Percentiles rank a stretch among this genome's conserved stretches.
phyloP scores from a whole-genome alignment of 345 rosid species.

The Salix caprea region DNA sequence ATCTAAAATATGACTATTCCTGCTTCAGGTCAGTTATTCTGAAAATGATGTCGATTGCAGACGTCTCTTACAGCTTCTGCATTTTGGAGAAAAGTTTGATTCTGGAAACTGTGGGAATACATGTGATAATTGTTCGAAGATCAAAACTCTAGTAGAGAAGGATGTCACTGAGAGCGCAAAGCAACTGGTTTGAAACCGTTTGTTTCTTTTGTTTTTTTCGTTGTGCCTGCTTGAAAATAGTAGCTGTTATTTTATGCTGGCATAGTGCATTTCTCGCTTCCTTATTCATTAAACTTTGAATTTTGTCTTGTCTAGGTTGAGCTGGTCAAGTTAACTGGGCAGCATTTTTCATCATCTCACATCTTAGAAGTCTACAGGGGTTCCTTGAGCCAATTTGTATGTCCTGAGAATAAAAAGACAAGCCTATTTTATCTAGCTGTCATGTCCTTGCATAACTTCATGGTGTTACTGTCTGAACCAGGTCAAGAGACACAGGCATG shows the following conservation, averaged over 20 bases:
- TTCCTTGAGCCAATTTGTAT: conserved; percentile 76
- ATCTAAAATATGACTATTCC: conserved; percentile 15
- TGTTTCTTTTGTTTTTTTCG: conserved; percentile 1
- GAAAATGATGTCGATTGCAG: conserved; percentile 97
- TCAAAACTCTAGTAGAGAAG: conserved; percentile 60
- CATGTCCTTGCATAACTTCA: conserved; percentile 11
- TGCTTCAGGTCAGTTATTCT: conserved; percentile 80
- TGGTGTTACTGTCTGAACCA: conserved; percentile 28
- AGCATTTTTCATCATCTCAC: conserved; percentile 81
- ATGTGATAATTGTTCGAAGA: conserved; percentile 82
- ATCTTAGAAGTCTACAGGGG: conserved; percentile 94
- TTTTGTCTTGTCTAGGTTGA: conserved; percentile 56
- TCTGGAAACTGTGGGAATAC: conserved; percentile 66
- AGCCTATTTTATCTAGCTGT: neutral
- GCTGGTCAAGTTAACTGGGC: conserved; percentile 71
- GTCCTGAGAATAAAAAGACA: conserved; percentile 13
- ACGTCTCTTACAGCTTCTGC: conserved; percentile 79
- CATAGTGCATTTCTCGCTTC: neutral
- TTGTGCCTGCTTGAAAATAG: neutral
- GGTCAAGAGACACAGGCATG: conserved; percentile 88
- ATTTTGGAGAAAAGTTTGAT: conserved; percentile 92
- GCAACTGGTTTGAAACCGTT: conserved; percentile 61
- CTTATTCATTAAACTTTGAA: conserved; percentile 3
- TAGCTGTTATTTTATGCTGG: neutral
- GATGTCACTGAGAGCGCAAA: conserved; percentile 78